Evolutionary conservation across 768 basidiomycete species (phyloP).

Genomic region (Auricularia cornea): DNA sequence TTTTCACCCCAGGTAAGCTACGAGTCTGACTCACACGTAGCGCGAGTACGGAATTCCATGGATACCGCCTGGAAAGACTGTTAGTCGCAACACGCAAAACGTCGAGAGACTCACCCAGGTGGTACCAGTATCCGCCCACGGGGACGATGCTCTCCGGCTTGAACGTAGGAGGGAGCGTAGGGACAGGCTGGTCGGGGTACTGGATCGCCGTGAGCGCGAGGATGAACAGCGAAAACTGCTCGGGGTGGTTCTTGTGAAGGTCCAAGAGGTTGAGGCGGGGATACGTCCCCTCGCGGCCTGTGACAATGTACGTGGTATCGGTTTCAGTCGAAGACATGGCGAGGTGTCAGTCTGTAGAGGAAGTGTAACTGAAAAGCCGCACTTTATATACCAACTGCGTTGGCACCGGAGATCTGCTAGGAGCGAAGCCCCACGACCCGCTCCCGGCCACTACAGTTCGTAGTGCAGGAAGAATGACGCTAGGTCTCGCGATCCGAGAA

Average conservation of each 20-base stretch:
- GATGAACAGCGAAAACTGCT: conserved; percentile 5
- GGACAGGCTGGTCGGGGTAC: not conserved
- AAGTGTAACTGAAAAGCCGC: too few relatives aligned
- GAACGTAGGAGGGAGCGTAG: not conserved
- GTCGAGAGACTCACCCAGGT: not conserved
- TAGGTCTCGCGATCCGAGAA: too few relatives aligned
- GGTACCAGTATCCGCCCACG: not conserved
- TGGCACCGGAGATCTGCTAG: too few relatives aligned
- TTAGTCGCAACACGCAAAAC: not conserved
- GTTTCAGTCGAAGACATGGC: not conserved
- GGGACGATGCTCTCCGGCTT: not conserved
- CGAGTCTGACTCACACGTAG: not conserved
- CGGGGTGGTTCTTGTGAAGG: conserved; percentile 2
- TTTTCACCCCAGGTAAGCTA: not conserved
- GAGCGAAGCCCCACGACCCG: too few relatives aligned
- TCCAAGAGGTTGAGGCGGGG: conserved; percentile 1
- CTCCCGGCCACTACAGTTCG: too few relatives aligned
- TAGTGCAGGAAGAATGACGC: too few relatives aligned
- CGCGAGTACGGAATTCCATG: conserved; percentile 5
- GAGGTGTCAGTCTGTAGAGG: not conserved
- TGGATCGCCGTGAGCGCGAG: not conserved
- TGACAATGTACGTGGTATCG: not conserved
- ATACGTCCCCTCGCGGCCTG: not conserved
- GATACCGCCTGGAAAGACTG: not conserved
- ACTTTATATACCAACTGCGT: too few relatives aligned